These are phyloP conservation scores for Canavalia ensiformis DNA, from an alignment of 306 rosid genomes.

Conservation along the genomic window DNA sequence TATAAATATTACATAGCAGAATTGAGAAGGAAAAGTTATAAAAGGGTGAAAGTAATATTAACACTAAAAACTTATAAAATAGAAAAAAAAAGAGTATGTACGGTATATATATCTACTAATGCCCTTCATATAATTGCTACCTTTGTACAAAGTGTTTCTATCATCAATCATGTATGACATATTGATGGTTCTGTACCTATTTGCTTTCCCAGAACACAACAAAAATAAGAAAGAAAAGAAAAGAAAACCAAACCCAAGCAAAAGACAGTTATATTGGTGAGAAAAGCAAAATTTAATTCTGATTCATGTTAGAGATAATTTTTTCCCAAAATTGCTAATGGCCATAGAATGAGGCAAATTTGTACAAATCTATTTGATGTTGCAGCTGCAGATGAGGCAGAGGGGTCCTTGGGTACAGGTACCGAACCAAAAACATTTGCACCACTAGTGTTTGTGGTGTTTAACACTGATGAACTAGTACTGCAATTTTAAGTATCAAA, in stretches of 20 bases:
- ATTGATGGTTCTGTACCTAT: constrained; percentile 15
- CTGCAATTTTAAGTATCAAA: constrained; percentile 57
- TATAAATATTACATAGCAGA: background rate
- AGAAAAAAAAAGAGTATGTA: constrained; percentile 12
- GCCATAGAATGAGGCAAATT: constrained; percentile 51
- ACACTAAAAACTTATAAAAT: background rate
- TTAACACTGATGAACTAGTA: constrained; percentile 72
- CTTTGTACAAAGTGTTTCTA: constrained; percentile 37
- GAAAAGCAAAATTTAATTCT: constrained; percentile 37
- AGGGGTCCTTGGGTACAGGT: constrained; percentile 70
- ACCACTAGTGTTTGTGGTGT: constrained; percentile 82
- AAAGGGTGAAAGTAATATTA: background rate
- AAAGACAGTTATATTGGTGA: background rate
- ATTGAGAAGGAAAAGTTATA: background rate
- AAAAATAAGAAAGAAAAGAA: background rate
- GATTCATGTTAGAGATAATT: constrained; percentile 20
- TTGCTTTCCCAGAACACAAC: constrained; percentile 6
- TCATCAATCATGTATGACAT: constrained; percentile 12
- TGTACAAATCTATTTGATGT: constrained; percentile 36
- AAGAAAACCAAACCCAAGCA: background rate
- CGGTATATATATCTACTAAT: constrained; percentile 33
- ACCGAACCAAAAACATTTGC: constrained; percentile 81
- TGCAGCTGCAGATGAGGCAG: constrained; percentile 53
- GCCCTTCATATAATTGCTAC: constrained; percentile 35
- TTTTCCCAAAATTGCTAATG: constrained; percentile 41